Evolutionary conservation across 768 basidiomycete genomes (phyloP), one percentile per base, ranked within the genome.

Genomic region (Amanita subjunquillea): DNA sequence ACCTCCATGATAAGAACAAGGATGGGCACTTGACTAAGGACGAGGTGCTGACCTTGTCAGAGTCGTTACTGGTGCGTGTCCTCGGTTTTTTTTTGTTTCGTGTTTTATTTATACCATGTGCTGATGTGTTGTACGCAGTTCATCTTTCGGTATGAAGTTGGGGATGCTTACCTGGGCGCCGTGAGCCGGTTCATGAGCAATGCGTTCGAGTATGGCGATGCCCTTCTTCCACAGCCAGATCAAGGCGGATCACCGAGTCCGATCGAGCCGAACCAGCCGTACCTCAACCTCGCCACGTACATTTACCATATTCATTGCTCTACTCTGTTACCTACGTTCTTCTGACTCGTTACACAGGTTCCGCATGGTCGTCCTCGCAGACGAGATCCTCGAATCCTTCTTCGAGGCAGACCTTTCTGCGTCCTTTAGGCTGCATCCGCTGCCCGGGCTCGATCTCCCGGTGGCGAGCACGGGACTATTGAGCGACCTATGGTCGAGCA

Each of bases 161-260:
- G 96, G 3, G 96, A 99, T 65, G 89, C 91, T 3, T 99, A 95
- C 63, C 76, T 99, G 22, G 96, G 93, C 1, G 91, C 95, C 20
- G 89, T 99, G 57, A 94, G 91, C 58, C 85, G 92, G 39, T 95
- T 97, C 65, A 94, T 98, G 85, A 87, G 93, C 37, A 98, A 99
- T 61, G 91, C 95, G 0, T 99, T 97, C 60, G 96, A 99, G 63
- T 97, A 94, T 53, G 96, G 93, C 2, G 93, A 96, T 69, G 85
- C 91, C n/a, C 74, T 91, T n/a, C 69, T 88, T 13, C 86, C 85
- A 39, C 72, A 72, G 59, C 57, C 70, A 13, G 74, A 76, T 51
- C 64, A 68, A 0, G 75, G 63, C 50, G 65, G 68, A 0, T 74
- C 78, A 27, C 3, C 32, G 9, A 76, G 67, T 42, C 64, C 69